Evolutionary conservation across 306 rosid species (phyloP).

Genomic region (Chamaecrista fasciculata): DNA sequence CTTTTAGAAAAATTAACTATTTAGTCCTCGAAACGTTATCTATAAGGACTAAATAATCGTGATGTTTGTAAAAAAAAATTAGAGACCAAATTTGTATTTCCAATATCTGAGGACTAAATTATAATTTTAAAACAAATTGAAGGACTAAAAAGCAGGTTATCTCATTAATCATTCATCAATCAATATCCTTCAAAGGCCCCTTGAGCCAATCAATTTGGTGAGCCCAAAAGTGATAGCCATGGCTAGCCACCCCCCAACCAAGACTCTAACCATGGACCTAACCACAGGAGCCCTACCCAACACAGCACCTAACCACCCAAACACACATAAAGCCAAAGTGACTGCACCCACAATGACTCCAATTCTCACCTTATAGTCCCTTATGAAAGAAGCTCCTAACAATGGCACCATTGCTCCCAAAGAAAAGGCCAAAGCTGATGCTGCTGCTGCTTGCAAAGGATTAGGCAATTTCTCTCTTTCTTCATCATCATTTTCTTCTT

Average conservation of each 20-base stretch:
- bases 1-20: no score
- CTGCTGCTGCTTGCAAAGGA: conserved; percentile 85
- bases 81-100: no score
- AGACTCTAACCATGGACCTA: conserved; percentile 53
- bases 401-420: conserved; percentile 86
- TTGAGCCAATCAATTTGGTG: conserved; percentile 75
- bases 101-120: no score
- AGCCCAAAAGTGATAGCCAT: conserved; percentile 81
- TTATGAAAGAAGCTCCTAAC: conserved; percentile 78
- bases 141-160: no score
- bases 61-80: no score
- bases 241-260: conserved; percentile 93
- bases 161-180: no score
- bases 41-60: no score
- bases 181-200: no score
- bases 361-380: conserved; percentile 56
- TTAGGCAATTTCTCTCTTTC: conserved; percentile 64
- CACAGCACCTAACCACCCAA: conserved; percentile 78
- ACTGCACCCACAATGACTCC: conserved; percentile 64
- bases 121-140: no score
- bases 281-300: conserved; percentile 65
- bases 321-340: conserved; percentile 57
- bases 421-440: conserved; percentile 81
- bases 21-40: no score
- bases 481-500: conserved; percentile 9